phyloP scores from a whole-genome alignment of 2,329 filamentous ascomycete genomes.

The Ambrosiella beaveri region DNA sequence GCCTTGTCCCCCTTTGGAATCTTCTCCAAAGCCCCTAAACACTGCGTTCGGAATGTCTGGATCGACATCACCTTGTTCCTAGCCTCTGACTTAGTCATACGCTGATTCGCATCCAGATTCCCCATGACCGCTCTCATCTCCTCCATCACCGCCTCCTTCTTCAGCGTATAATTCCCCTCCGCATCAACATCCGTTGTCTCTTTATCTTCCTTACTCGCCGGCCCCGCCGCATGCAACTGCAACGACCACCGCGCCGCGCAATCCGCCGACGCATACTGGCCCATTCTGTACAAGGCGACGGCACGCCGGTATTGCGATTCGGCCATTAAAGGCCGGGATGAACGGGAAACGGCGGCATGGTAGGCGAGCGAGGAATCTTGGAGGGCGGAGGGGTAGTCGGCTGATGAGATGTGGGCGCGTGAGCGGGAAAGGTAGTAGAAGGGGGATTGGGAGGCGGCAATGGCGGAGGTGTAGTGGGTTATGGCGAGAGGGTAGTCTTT shows the following conservation, averaged over 20 bases:
- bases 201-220: conserved; percentile 4
- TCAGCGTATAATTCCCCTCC: conserved; percentile 31
- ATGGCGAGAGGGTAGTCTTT: conserved; percentile 53
- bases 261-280: conserved; percentile 57
- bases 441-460: conserved; percentile 49
- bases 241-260: conserved; percentile 47
- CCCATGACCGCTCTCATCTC: conserved; percentile 19
- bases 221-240: conserved; percentile 23
- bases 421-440: conserved; percentile 70
- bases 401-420: conserved; percentile 53
- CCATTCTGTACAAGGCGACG: conserved; percentile 53
- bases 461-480: conserved; percentile 46
- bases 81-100: conserved; percentile 17
- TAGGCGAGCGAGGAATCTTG: conserved; percentile 52
- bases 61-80: conserved; percentile 7
- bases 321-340: conserved; percentile 56
- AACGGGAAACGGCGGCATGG: conserved; percentile 45
- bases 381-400: conserved; percentile 45
- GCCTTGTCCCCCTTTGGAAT: conserved; percentile 28
- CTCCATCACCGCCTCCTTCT: conserved; percentile 18
- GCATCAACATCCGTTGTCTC: conserved; percentile 21
- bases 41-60: conserved; percentile 23
- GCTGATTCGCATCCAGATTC: conserved; percentile 13
- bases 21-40: conserved; percentile 27
- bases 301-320: conserved; percentile 70